Percentiles rank a stretch among this genome's conserved stretches.
Conservation (phyloP, 2,329 filamentous ascomycete genomes). For the Fusarium udum region DNA sequence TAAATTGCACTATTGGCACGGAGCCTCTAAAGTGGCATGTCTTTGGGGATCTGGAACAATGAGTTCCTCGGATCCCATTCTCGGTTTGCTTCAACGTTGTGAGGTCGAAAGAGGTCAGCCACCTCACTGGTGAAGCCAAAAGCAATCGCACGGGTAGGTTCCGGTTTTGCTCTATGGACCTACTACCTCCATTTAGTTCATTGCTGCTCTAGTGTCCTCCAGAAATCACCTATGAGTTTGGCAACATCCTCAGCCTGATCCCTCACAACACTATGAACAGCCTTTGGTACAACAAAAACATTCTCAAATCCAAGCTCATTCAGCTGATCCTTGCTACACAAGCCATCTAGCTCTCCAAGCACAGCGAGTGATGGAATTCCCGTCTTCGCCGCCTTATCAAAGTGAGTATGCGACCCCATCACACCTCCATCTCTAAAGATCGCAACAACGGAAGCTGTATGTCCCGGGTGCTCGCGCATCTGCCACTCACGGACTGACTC, state of each 20-base stretch:
- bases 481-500: conserved; percentile 60
- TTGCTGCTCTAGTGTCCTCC: conserved; percentile 7
- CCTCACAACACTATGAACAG: conserved; percentile 41
- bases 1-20: not conserved
- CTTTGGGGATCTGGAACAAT: not conserved
- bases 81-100: not conserved
- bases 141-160: fast-evolving
- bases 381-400: conserved; percentile 22
- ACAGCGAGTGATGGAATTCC: conserved; percentile 27
- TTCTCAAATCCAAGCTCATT: conserved; percentile 26
- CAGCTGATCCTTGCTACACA: conserved; percentile 32
- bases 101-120: fast-evolving
- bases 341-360: conserved; percentile 40
- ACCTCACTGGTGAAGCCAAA: no score
- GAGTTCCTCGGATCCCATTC: not conserved
- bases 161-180: fast-evolving
- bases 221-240: conserved; percentile 21
- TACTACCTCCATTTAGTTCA: fast-evolving
- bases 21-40: no score
- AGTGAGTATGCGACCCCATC: conserved; percentile 46
- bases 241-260: conserved; percentile 37
- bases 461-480: conserved; percentile 55
- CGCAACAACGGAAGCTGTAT: conserved; percentile 55
- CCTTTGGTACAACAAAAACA: conserved; percentile 35
- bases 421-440: conserved; percentile 58